Percentiles rank a stretch among this genome's conserved stretches.
phyloP scores from a whole-genome alignment of 2,329 filamentous ascomycete species.

The Colletotrichum orbiculare region DNA sequence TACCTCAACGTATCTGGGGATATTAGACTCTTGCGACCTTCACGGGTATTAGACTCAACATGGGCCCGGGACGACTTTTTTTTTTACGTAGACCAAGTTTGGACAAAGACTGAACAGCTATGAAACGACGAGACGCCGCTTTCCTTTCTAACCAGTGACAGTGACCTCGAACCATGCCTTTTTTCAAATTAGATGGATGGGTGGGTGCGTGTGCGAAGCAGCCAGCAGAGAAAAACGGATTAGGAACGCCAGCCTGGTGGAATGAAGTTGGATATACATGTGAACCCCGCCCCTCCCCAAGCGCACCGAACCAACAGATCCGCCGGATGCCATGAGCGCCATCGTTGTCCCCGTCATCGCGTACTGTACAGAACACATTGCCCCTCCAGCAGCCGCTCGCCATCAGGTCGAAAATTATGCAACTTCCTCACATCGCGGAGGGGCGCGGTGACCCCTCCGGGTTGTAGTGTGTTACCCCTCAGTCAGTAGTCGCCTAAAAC shows the following conservation, averaged over 20 bases:
- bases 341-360: constrained; percentile 17
- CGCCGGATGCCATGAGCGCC: constrained; percentile 29
- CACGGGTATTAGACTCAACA: constrained; percentile 41
- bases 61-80: constrained; percentile 32
- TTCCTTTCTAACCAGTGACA: neutral
- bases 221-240: constrained; percentile 5
- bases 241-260: constrained; percentile 32
- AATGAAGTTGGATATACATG: constrained; percentile 36
- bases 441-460: neutral
- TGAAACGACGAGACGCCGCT: neutral
- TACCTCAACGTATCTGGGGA: constrained; percentile 42
- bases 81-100: neutral
- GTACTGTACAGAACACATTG: constrained; percentile 31
- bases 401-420: constrained; percentile 11
- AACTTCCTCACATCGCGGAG: too few relatives aligned
- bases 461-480: too few relatives aligned
- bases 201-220: neutral
- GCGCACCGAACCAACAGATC: constrained; percentile 18
- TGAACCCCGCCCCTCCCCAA: constrained; percentile 10
- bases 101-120: neutral
- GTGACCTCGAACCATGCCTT: neutral
- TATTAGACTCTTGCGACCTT: constrained; percentile 36
- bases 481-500: constrained; percentile 67
- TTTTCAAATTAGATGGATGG: constrained; percentile 24
- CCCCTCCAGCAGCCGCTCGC: neutral